Evolutionary conservation across 1,284 basidiomycete species (phyloP), one percentile per base, ranked within the genome.

Genomic region (Leccinum huronense): DNA sequence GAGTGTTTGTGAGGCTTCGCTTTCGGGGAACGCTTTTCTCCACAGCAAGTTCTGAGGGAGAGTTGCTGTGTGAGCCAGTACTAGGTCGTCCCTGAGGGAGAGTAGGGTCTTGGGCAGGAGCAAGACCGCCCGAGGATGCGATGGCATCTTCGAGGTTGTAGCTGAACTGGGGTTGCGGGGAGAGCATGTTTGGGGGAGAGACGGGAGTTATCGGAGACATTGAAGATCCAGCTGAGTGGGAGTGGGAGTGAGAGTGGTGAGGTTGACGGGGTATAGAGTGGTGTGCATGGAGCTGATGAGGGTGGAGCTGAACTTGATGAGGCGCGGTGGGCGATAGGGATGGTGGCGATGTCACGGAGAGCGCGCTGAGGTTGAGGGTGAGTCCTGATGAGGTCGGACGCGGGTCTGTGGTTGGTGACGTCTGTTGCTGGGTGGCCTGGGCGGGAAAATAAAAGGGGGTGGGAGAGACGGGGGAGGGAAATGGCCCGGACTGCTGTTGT

Each of bases 311-410:
- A 5, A 4, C 64, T 9, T 63, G 71, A 61, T 63, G 68, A 62
- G 82, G 80, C 54, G 80, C 82, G 69, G 86, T 83, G 53, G 87
- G 87, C 11, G 86, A 88, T 60, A 85, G 79, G 65, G 83, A 83
- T 19, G 84, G 81, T 16, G 88, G 86, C 13, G 86, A 88, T 40
- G 86, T 75, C 66, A 90, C 87, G 58, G 83, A 79, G 61, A 90
- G 81, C 1, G 82, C 81, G 36, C 84, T 85, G 63, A 90, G 79
- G 72, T 90, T 90, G 73, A 90, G 83, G n/a, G 86, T 84, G 61
- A 90, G 80, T 0, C 54, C 57, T 34, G 67, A 59, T 0, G 69
- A 3, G n/a, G 76, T 69, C 7, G 75, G 64, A 14, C 68, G 66
- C 3, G 77, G 68, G 51, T 71, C 71, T 19, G 72, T 45, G 30